Conservation (phyloP, 1,284 basidiomycete genomes). For the Trichosporon ovoides region DNA sequence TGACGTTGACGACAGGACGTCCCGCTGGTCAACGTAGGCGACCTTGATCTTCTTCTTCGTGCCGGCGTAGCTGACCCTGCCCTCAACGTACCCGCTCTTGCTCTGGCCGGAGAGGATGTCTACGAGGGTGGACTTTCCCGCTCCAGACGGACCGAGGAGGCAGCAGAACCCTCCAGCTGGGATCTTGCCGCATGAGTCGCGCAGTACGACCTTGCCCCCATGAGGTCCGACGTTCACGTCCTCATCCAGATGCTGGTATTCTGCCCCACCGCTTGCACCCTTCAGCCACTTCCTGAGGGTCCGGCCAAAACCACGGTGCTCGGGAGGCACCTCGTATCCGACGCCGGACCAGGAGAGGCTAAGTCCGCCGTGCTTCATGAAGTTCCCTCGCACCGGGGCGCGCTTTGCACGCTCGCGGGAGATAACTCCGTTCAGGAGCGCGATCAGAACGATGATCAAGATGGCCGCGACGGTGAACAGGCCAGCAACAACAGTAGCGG, state of each 20-base stretch:
- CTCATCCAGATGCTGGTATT: background rate
- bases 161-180: conserved; percentile 75
- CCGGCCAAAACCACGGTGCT: background rate
- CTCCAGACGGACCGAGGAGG: conserved; percentile 78
- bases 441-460: conserved; percentile 55
- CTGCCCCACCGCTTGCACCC: conserved; percentile 3
- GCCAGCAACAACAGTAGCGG: conserved; percentile 77
- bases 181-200: conserved; percentile 64
- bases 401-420: conserved; percentile 57
- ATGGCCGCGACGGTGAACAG: conserved; percentile 71
- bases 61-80: conserved; percentile 68
- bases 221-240: conserved; percentile 20
- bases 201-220: conserved; percentile 64
- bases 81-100: conserved; percentile 54
- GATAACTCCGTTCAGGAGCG: conserved; percentile 60
- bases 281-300: background rate
- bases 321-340: conserved; percentile 53
- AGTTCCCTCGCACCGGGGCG: conserved; percentile 46
- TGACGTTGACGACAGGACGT: too few relatives aligned
- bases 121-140: conserved; percentile 79
- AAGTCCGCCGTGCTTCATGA: conserved; percentile 51
- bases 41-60: too few relatives aligned
- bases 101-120: conserved; percentile 78
- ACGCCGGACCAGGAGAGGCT: conserved; percentile 65
- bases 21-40: too few relatives aligned